Evolutionary conservation across 208 protist species (phyloP).

Genomic region (Wallacemonas rigidus): DNA sequence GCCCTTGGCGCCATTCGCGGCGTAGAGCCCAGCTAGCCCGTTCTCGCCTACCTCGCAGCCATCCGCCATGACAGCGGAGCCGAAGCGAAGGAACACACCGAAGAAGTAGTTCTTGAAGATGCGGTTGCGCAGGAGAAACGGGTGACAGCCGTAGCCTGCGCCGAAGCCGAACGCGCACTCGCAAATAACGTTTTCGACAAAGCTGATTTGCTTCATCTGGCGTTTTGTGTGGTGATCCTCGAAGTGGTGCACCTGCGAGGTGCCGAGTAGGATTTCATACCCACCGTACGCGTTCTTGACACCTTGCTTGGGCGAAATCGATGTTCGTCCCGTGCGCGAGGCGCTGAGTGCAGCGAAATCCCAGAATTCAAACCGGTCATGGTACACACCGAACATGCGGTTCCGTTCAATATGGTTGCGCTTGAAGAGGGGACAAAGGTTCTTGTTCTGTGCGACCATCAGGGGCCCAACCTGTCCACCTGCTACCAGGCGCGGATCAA

Average conservation of each 20-base stretch:
- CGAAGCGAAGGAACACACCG: conserved; percentile 75
- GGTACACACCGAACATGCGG: conserved; percentile 80
- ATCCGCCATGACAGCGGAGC: conserved; percentile 59
- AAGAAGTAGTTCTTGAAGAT: conserved; percentile 83
- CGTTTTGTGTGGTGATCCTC: conserved; percentile 54
- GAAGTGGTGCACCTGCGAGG: conserved; percentile 42
- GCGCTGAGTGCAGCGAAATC: conserved; percentile 38
- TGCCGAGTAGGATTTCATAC: conserved; percentile 61
- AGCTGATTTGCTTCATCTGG: conserved; percentile 63
- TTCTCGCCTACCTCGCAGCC: conserved; percentile 67
- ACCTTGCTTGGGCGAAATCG: conserved; percentile 13
- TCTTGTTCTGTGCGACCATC: conserved; percentile 25
- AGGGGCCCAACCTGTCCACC: conserved; percentile 11
- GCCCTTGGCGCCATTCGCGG: conserved; percentile 64
- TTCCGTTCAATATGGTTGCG: conserved; percentile 73
- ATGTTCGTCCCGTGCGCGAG: not conserved
- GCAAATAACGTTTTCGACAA: conserved; percentile 72
- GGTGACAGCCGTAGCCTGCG: conserved; percentile 69
- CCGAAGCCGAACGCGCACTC: conserved; percentile 77
- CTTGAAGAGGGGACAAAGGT: conserved; percentile 52
- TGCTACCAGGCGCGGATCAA: conserved; percentile 17
- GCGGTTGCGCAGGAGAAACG: conserved; percentile 67
- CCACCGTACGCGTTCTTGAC: conserved; percentile 62
- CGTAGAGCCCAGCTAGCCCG: conserved; percentile 77
- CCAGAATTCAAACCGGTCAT: conserved; percentile 76